These are phyloP conservation scores for Botrytis medusae DNA, from an alignment of 2,329 filamentous ascomycete species.

Conservation along the genomic window DNA sequence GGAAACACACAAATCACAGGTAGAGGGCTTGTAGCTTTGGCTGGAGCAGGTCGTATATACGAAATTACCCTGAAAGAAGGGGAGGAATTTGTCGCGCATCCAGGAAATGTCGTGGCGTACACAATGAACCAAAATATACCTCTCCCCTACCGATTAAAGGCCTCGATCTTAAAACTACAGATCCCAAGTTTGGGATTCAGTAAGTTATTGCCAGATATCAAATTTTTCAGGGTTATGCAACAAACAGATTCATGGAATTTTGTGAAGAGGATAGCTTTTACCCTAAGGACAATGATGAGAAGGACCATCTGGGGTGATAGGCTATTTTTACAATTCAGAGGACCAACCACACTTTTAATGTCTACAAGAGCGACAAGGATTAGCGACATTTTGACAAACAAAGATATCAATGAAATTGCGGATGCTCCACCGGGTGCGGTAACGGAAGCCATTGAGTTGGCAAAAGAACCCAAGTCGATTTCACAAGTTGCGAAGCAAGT, in stretches of 20 bases:
- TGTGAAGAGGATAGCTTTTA: conserved; percentile 63
- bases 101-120: conserved; percentile 90
- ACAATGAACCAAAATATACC: conserved; percentile 72
- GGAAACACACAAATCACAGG: conserved; percentile 87
- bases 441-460: conserved; percentile 55
- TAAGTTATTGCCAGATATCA: conserved; percentile 63
- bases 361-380: conserved; percentile 82
- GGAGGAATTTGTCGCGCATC: conserved; percentile 89
- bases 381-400: conserved; percentile 72
- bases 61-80: conserved; percentile 76
- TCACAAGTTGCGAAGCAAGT: conserved; percentile 36
- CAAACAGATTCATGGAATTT: conserved; percentile 72
- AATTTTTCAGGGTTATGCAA: conserved; percentile 72
- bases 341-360: conserved; percentile 80
- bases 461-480: conserved; percentile 43
- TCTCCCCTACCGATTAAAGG: conserved; percentile 82
- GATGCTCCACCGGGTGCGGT: conserved; percentile 73
- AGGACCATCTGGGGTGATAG: conserved; percentile 91
- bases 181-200: conserved; percentile 67
- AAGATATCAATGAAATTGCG: conserved; percentile 88
- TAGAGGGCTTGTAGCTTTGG: conserved; percentile 79
- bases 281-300: conserved; percentile 71
- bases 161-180: conserved; percentile 71
- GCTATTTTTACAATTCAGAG: conserved; percentile 86
- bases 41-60: conserved; percentile 86